Evolutionary conservation across 2,329 filamentous ascomycete genomes (phyloP).

Genomic region (Diaporthe caulivora): DNA sequence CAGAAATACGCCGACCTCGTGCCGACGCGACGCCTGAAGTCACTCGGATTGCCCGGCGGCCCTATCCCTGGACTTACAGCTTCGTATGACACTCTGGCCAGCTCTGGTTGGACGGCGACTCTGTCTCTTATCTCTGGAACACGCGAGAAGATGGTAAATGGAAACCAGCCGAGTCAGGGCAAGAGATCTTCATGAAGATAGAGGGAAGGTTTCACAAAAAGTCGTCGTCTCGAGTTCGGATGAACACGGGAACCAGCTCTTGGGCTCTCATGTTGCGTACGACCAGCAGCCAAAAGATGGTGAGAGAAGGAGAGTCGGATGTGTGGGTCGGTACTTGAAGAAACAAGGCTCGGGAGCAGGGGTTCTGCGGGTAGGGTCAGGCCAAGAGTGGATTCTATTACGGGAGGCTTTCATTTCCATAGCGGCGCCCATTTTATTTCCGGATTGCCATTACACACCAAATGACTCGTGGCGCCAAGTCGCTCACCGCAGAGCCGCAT

Average conservation of each 20-base stretch:
- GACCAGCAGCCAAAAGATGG: conserved; percentile 34
- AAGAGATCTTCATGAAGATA: background rate
- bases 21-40: background rate
- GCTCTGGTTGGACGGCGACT: conserved; percentile 11
- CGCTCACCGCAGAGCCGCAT: conserved; percentile 38
- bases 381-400: conserved; percentile 33
- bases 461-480: conserved; percentile 36
- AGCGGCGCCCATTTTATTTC: conserved; percentile 23
- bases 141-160: conserved; percentile 12
- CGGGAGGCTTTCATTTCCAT: conserved; percentile 27
- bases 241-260: conserved; percentile 1
- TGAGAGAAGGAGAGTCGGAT: conserved; percentile 12
- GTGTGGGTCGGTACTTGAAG: conserved; percentile 34
- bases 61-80: background rate
- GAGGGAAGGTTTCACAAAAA: background rate
- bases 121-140: conserved; percentile 26
- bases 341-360: conserved; percentile 33
- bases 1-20: background rate
- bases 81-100: conserved; percentile 6
- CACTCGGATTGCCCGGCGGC: conserved; percentile 13
- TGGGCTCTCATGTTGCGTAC: conserved; percentile 29
- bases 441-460: conserved; percentile 34
- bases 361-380: conserved; percentile 10
- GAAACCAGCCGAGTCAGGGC: conserved; percentile 28
- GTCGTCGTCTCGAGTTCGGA: background rate